A percentile compares a stretch with the other conserved stretches of the same genome.
These are phyloP conservation scores for Metschnikowia drakensbergensis DNA, from an alignment of 805 yeast species.

Conservation along the genomic window DNA sequence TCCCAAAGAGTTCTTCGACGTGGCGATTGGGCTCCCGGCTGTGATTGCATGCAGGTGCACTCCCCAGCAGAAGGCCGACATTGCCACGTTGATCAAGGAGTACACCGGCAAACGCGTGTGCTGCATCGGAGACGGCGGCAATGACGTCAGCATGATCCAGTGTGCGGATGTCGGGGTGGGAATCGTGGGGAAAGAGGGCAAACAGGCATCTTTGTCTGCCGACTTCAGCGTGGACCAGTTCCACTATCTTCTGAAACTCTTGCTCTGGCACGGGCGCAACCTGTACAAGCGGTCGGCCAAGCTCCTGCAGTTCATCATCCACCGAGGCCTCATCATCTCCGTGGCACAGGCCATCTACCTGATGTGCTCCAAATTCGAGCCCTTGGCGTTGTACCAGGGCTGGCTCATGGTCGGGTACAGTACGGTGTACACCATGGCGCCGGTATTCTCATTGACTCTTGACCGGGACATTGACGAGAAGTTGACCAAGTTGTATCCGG, in stretches of 20 bases:
- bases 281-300: slow-evolving; percentile 95
- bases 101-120: slow-evolving; percentile 87
- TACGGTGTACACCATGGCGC: slow-evolving; percentile 96
- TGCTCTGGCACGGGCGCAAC: slow-evolving; percentile 98
- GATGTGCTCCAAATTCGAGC: slow-evolving; percentile 82
- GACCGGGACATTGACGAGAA: slow-evolving; percentile 90
- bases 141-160: slow-evolving; percentile 98
- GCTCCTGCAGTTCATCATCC: slow-evolving; percentile 92
- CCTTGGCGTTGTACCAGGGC: slow-evolving; percentile 91
- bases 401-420: slow-evolving; percentile 99
- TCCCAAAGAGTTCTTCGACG: slow-evolving; percentile 68
- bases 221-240: slow-evolving; percentile 94
- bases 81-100: slow-evolving; percentile 74
- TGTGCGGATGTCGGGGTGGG: slow-evolving; percentile 99
- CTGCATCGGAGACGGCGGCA: slow-evolving; percentile 99
- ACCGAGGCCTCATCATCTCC: slow-evolving; percentile 89
- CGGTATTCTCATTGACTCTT: slow-evolving; percentile 87
- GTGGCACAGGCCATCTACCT: slow-evolving; percentile 95
- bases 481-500: slow-evolving; percentile 88
- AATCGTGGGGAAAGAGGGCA: slow-evolving; percentile 97
- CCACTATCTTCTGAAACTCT: slow-evolving; percentile 76
- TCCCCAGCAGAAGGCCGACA: slow-evolving; percentile 97
- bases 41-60: slow-evolving; percentile 99
- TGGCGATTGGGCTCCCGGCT: slow-evolving; percentile 77
- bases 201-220: slow-evolving; percentile 95